Conservation (phyloP, 2,329 filamentous ascomycete genomes). For the Diaporthe helianthi region DNA sequence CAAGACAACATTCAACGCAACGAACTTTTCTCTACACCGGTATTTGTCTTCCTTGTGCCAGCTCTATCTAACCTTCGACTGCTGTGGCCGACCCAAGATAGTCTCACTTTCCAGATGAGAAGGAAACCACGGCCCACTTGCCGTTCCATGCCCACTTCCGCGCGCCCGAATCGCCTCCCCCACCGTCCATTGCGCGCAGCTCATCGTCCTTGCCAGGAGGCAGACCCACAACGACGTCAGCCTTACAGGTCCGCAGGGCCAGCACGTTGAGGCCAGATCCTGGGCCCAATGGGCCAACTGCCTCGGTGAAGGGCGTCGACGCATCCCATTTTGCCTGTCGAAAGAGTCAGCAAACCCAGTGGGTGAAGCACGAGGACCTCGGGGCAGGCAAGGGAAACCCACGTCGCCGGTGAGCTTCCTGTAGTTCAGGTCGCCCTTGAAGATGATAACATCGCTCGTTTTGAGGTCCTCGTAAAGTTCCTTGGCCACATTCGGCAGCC, state of each 20-base stretch:
- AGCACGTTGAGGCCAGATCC: constrained; percentile 84
- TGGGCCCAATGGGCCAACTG: constrained; percentile 84
- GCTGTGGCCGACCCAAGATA: not conserved
- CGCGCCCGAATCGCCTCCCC: constrained; percentile 72
- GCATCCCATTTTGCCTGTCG: constrained; percentile 78
- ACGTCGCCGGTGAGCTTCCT: constrained; percentile 91
- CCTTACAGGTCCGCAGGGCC: constrained; percentile 92
- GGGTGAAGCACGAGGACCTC: not conserved
- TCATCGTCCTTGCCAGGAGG: constrained; percentile 82
- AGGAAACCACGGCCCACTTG: constrained; percentile 95
- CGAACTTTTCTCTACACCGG: not conserved
- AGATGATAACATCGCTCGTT: constrained; percentile 85
- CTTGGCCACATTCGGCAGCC: constrained; percentile 73
- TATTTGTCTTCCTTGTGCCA: not conserved
- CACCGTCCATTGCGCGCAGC: constrained; percentile 70
- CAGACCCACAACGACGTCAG: constrained; percentile 93
- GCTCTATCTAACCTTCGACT: not conserved
- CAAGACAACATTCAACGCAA: not conserved
- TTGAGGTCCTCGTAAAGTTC: constrained; percentile 79
- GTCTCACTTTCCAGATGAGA: constrained; percentile 53
- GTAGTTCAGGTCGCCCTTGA: constrained; percentile 98
- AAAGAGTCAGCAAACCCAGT: constrained; percentile 2
- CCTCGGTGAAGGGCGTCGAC: constrained; percentile 83
- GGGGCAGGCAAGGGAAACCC: constrained; percentile 47
- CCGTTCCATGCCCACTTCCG: constrained; percentile 95